phyloP scores from a whole-genome alignment of 768 basidiomycete genomes.

The Panaeolus cyanescens region DNA sequence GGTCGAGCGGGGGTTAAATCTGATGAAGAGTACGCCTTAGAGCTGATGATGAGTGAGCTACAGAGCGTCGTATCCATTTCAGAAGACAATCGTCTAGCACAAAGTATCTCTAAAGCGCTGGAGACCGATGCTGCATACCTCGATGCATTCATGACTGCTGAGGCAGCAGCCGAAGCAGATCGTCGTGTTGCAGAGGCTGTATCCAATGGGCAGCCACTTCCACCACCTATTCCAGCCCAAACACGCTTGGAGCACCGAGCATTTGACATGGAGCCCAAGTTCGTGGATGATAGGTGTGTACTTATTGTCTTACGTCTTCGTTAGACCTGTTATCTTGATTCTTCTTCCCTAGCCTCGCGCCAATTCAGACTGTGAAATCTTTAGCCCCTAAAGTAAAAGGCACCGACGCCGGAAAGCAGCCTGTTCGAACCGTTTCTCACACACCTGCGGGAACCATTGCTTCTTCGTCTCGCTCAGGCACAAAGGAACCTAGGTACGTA shows the following conservation, averaged over 20 bases:
- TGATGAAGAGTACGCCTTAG: conserved; percentile 49
- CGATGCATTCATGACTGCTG: conserved; percentile 26
- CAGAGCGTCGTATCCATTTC: conserved; percentile 27
- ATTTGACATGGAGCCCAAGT: conserved; percentile 17
- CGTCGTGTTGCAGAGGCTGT: conserved; percentile 41
- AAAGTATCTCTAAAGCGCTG: conserved; percentile 44
- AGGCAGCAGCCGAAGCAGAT: conserved; percentile 43
- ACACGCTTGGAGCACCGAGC: conserved; percentile 16
- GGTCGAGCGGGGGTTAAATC: conserved; percentile 27
- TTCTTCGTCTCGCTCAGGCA: conserved; percentile 16
- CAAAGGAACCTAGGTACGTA: conserved; percentile 10
- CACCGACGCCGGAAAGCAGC: not conserved
- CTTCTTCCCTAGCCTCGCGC: not conserved
- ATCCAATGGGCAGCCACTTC: conserved; percentile 29
- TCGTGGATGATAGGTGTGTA: not conserved
- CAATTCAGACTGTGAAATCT: not conserved
- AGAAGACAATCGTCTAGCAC: conserved; percentile 40
- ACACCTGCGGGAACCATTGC: not conserved
- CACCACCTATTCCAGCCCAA: conserved; percentile 23
- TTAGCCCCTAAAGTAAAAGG: conserved; percentile 5
- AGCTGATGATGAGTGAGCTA: conserved; percentile 39
- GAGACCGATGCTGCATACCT: conserved; percentile 34
- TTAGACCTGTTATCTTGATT: too few relatives aligned
- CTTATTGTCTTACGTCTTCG: not conserved
- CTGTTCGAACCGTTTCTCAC: not conserved